Percentiles rank a stretch among this genome's conserved stretches.
phyloP scores from a whole-genome alignment of 805 yeast species.

The Kazachstania kunashirensis region DNA sequence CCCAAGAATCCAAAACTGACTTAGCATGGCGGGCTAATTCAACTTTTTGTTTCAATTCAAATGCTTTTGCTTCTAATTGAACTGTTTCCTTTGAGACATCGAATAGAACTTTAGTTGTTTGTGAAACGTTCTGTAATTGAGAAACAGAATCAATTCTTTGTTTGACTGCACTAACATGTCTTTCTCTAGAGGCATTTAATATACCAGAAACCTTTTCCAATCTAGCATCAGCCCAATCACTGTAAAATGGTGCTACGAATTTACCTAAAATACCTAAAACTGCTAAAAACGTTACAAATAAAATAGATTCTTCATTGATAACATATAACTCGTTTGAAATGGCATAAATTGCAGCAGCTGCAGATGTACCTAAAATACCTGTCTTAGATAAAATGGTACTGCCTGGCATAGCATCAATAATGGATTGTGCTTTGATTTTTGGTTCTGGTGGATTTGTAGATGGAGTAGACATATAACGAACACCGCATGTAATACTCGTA shows the following conservation, averaged over 20 bases:
- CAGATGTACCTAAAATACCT: constrained; percentile 86
- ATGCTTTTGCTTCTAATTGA: constrained; percentile 86
- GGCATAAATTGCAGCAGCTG: constrained; percentile 92
- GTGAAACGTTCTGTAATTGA: constrained; percentile 83
- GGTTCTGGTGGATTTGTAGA: constrained; percentile 79
- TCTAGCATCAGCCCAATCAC: constrained; percentile 86
- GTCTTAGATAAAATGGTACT: constrained; percentile 81
- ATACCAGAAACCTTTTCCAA: constrained; percentile 70
- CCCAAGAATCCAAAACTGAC: constrained; percentile 96
- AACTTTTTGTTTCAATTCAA: constrained; percentile 85
- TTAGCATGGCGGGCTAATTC: constrained; percentile 85
- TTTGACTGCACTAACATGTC: constrained; percentile 88
- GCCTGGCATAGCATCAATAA: constrained; percentile 91
- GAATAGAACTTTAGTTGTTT: constrained; percentile 83
- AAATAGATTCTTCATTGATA: constrained; percentile 86
- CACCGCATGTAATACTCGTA: constrained; percentile 22
- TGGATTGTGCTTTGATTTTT: constrained; percentile 79
- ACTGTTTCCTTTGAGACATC: constrained; percentile 96
- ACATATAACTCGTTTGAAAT: constrained; percentile 88
- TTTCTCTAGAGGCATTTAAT: constrained; percentile 78
- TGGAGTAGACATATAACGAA: constrained; percentile 52
- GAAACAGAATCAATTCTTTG: constrained; percentile 82
- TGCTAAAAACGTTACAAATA: constrained; percentile 70
- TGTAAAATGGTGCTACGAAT: constrained; percentile 88
- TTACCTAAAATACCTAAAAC: constrained; percentile 71